Evolutionary conservation across 2,329 filamentous ascomycete genomes (phyloP), one percentile per base, ranked within the genome.

Genomic region (Grosmannia serpens): DNA sequence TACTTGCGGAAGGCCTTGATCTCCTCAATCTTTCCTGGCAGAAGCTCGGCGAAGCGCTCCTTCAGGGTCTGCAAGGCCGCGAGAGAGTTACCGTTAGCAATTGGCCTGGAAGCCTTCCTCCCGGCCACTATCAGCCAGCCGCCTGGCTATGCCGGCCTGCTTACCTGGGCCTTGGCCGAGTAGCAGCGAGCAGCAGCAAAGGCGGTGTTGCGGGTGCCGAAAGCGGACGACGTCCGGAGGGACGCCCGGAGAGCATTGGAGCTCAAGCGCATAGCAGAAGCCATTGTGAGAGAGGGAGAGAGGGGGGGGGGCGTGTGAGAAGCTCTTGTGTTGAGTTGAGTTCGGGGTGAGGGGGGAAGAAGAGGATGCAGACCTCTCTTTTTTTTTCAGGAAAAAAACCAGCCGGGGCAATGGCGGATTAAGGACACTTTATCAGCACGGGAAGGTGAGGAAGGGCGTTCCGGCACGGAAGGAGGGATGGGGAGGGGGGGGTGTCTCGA

Each of bases 1-100:
- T 81, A 95, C 90, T 96, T 96, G 76, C 90, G 85, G 71, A 99
- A 86, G 76, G 90, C 86, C 89, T 99, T 99, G 82, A 99, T 91
- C 85, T 97, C 89, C 80, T 99, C 94, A 72, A 96, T 87, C 85
- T 97, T 95, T 74, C 86, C 90, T 68, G 94, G 94, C 64, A 99
- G 82, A 71, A 92, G 87, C 75, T 94, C 91, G 73, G 92, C 92
- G 75, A 99, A 97, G 73, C 91, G 92, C 75, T 99, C 94, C 83
- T 99, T 99, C 73, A 99, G 79, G 67, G 91, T 91, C 94, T 99
- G 63, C 41, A n/a, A 44, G 17, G 41, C 8, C 5, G 62, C 57
- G 47, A 31, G 53, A 35, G 1, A 13, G 3, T 3, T 29, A 17
- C 49, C 17, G 22, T n/a, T 24, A 35, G 31, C 64, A 59, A 61